Evolutionary conservation across 2,329 filamentous ascomycete genomes (phyloP).

Genomic region (Penicillium sp.): DNA sequence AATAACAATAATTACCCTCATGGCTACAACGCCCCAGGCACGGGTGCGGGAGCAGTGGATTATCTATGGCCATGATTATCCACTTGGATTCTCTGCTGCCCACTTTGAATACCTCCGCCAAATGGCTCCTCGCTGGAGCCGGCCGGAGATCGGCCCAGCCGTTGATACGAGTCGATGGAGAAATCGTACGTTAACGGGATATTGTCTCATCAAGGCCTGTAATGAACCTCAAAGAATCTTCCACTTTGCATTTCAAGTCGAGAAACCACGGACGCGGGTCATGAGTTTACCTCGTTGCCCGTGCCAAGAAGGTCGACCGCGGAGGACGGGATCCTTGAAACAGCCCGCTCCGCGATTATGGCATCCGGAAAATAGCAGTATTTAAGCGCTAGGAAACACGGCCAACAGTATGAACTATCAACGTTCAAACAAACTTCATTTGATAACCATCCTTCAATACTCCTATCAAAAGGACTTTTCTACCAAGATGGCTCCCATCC

Average conservation of each 20-base stretch:
- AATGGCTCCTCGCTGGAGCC: no score
- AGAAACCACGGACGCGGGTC: not conserved
- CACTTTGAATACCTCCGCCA: no score
- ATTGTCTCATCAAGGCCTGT: no score
- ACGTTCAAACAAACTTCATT: not conserved
- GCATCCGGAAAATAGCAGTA: not conserved
- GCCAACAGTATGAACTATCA: not conserved
- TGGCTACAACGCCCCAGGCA: no score
- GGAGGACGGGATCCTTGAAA: not conserved
- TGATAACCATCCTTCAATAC: not conserved
- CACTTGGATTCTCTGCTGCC: no score
- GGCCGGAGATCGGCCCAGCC: no score
- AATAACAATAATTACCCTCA: no score
- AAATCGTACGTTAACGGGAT: no score
- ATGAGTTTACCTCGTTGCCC: not conserved
- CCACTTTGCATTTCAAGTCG: not conserved
- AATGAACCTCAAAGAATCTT: not conserved
- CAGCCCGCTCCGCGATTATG: not conserved
- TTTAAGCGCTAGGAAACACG: not conserved
- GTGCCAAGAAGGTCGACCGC: not conserved
- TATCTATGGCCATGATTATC: no score
- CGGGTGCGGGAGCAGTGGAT: no score
- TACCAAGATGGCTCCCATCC: conserved; percentile 21
- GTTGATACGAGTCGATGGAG: no score
- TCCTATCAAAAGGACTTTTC: not conserved